Evolutionary conservation across 345 rosid genomes (phyloP).

Genomic region (Trapa incisa): DNA sequence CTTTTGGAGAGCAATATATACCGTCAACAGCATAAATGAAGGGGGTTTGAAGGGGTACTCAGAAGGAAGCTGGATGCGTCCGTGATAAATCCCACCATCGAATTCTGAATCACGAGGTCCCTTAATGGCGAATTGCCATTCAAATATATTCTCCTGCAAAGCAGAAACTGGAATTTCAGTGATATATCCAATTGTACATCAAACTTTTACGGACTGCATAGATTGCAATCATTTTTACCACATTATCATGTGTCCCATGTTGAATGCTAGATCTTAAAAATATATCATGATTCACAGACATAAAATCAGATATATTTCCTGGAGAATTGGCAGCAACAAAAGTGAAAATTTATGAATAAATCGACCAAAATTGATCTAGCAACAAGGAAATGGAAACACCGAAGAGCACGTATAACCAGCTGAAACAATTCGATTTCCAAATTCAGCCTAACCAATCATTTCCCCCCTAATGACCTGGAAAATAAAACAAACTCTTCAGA

Average conservation of each 20-base stretch:
- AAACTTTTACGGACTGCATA: not conserved
- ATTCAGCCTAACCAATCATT: not conserved
- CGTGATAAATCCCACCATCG: slow-evolving; percentile 96
- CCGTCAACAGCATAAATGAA: slow-evolving; percentile 79
- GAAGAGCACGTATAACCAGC: not conserved
- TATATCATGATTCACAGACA: not conserved
- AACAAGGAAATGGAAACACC: not conserved
- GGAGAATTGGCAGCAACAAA: not conserved
- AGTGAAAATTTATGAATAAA: not conserved
- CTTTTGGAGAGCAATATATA: slow-evolving; percentile 11
- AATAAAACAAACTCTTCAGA: not conserved
- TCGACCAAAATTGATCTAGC: not conserved
- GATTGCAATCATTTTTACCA: not conserved
- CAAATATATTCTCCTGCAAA: slow-evolving; percentile 82
- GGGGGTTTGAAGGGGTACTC: slow-evolving; percentile 99
- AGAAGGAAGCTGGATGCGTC: slow-evolving; percentile 86
- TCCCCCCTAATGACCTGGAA: not conserved
- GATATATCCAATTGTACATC: not conserved
- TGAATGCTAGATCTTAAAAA: not conserved
- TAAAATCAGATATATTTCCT: no score
- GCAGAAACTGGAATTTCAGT: slow-evolving; percentile 2
- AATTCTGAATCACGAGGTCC: slow-evolving; percentile 81
- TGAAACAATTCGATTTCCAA: not conserved
- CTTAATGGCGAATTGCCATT: slow-evolving; percentile 94
- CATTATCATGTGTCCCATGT: not conserved